phyloP scores from a whole-genome alignment of 2,329 filamentous ascomycete genomes.

The Claviceps spartinae region DNA sequence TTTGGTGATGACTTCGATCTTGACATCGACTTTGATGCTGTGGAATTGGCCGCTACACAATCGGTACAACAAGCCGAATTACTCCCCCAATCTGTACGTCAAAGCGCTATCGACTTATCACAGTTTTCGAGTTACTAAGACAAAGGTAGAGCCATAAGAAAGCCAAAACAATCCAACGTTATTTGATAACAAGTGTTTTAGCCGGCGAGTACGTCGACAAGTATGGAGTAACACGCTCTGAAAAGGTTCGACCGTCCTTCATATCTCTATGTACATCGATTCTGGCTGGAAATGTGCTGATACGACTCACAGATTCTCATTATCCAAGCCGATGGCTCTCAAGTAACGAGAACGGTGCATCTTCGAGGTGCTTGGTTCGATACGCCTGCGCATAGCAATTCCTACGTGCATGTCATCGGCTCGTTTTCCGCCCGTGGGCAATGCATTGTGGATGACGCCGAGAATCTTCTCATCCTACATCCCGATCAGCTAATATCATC shows the following conservation, averaged over 20 bases:
- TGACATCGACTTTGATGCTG: slow-evolving; percentile 66
- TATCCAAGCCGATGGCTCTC: slow-evolving; percentile 66
- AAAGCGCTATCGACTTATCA: slow-evolving; percentile 9
- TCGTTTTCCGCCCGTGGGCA: slow-evolving; percentile 55
- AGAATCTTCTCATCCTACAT: slow-evolving; percentile 80
- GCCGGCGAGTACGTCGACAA: slow-evolving; percentile 54
- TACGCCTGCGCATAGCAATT: slow-evolving; percentile 58
- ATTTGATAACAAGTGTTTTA: slow-evolving; percentile 63
- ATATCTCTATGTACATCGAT: slow-evolving; percentile 5
- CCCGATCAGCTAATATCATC: slow-evolving; percentile 92
- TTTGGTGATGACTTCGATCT: slow-evolving; percentile 43
- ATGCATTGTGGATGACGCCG: slow-evolving; percentile 69
- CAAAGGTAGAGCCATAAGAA: slow-evolving; percentile 51
- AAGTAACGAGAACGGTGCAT: slow-evolving; percentile 52
- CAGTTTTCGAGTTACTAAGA: slow-evolving; percentile 42
- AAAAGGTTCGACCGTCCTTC: slow-evolving; percentile 48
- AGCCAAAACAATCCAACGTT: slow-evolving; percentile 69
- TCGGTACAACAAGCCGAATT: slow-evolving; percentile 26
- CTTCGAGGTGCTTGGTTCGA: slow-evolving; percentile 80
- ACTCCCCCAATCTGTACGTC: slow-evolving; percentile 24
- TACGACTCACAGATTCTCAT: slow-evolving; percentile 48
- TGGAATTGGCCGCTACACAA: slow-evolving; percentile 61
- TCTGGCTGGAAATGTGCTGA: slow-evolving; percentile 7
- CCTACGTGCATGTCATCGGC: slow-evolving; percentile 79
- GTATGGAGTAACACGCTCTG: slow-evolving; percentile 42